Percentiles rank a stretch among this genome's conserved stretches.
phyloP scores from a whole-genome alignment of 2,329 filamentous ascomycete species.

The Diaporthe sp. region DNA sequence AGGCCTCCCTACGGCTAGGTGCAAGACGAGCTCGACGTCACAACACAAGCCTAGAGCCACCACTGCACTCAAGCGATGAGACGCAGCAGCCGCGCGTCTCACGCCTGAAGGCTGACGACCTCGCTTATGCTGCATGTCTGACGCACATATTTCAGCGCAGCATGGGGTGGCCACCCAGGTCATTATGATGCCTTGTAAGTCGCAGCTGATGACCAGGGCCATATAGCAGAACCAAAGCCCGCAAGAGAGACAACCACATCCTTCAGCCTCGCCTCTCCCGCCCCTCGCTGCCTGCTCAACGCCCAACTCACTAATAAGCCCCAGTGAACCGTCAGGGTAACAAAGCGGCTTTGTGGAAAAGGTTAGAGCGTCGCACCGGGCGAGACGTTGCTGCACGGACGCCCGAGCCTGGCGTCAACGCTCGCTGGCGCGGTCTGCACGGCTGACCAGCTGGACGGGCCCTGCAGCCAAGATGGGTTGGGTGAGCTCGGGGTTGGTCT shows the following conservation, averaged over 20 bases:
- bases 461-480: constrained; percentile 28
- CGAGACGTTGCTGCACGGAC: not conserved
- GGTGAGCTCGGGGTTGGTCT: constrained; percentile 3
- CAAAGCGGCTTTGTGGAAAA: not conserved
- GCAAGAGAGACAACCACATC: not conserved
- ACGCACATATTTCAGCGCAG: constrained; percentile 13
- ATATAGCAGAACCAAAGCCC: not conserved
- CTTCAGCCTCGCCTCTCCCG: not conserved
- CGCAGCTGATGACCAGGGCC: not conserved
- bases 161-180: constrained; percentile 4
- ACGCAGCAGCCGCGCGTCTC: constrained; percentile 30
- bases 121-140: constrained; percentile 26
- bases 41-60: not conserved
- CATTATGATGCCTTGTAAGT: constrained; percentile 14
- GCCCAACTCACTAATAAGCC: not conserved
- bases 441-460: not conserved
- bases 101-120: constrained; percentile 18
- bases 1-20: not conserved
- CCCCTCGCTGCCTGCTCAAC: not conserved
- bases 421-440: not conserved
- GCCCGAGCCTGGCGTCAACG: not conserved
- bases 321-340: not conserved
- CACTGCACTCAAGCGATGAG: not conserved
- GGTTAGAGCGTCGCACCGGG: constrained; percentile 8
- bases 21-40: constrained; percentile 17